These are phyloP conservation scores for Plantago elongata DNA, from an alignment of 257 asterid genomes.

Conservation along the genomic window DNA sequence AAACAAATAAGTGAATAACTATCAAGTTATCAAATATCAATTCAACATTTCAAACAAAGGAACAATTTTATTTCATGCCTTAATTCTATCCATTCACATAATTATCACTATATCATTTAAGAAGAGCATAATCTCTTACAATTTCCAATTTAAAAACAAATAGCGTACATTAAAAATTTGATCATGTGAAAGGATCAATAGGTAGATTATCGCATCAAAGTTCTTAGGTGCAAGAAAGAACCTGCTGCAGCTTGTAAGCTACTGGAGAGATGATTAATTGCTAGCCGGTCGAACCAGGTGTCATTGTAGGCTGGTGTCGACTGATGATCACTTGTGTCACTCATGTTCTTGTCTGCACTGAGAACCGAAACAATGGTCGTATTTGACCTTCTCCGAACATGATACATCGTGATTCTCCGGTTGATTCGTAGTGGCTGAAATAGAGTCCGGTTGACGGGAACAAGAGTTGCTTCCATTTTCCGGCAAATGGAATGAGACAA, in stretches of 20 bases:
- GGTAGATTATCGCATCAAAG: too few relatives aligned
- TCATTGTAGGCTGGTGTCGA: constrained; percentile 34
- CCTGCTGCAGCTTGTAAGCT: constrained; percentile 60
- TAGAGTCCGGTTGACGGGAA: constrained; percentile 16
- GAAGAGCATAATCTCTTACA: too few relatives aligned
- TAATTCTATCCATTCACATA: too few relatives aligned
- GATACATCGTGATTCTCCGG: constrained; percentile 28
- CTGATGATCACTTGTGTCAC: background rate
- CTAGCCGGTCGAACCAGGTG: constrained; percentile 61
- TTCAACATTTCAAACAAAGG: too few relatives aligned
- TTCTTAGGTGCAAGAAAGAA: background rate
- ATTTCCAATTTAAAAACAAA: too few relatives aligned
- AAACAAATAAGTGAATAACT: background rate
- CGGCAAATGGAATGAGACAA: background rate
- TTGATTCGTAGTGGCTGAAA: constrained; percentile 21
- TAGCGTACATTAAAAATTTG: too few relatives aligned
- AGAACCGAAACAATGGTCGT: constrained; percentile 23
- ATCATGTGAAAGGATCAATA: too few relatives aligned
- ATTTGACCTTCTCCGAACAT: constrained; percentile 11
- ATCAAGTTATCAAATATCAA: too few relatives aligned
- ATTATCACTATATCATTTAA: too few relatives aligned
- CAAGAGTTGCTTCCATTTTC: constrained; percentile 37
- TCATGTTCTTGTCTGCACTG: constrained; percentile 19
- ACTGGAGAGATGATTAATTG: constrained; percentile 67
- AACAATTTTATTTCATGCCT: too few relatives aligned